Evolutionary conservation across 441 rosid species (phyloP).

Genomic region (Pelargonium citronellum): DNA sequence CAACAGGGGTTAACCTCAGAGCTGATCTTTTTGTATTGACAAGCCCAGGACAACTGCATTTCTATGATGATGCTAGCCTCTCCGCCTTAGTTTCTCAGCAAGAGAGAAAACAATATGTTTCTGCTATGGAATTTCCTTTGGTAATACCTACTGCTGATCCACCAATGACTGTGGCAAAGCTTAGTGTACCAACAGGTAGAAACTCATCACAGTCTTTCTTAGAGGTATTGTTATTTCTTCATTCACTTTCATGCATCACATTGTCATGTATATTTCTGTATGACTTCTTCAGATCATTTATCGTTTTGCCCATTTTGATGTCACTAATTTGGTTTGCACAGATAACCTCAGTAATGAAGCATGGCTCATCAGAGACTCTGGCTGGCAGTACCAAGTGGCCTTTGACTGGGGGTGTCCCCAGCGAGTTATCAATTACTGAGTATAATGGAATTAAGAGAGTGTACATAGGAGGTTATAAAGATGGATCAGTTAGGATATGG

Average conservation of each 20-base stretch:
- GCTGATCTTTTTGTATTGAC: constrained; percentile 42
- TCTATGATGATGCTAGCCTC: constrained; percentile 45
- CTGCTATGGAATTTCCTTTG: constrained; percentile 44
- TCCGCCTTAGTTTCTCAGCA: constrained; percentile 38
- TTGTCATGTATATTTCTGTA: neutral
- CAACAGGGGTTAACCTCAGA: constrained; percentile 31
- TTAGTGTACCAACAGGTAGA: constrained; percentile 30
- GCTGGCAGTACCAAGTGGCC: constrained; percentile 42
- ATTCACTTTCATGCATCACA: constrained; percentile 11
- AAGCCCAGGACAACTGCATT: constrained; percentile 50
- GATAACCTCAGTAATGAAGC: constrained; percentile 31
- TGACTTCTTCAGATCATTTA: constrained; percentile 9
- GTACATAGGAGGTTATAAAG: constrained; percentile 59
- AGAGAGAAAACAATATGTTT: constrained; percentile 33
- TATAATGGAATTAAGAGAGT: constrained; percentile 35
- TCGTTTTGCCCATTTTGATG: constrained; percentile 11
- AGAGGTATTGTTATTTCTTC: constrained; percentile 37
- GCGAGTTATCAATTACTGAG: constrained; percentile 31
- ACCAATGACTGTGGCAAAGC: constrained; percentile 39
- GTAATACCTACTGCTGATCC: constrained; percentile 50
- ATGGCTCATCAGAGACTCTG: constrained; percentile 21
- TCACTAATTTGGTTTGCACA: constrained; percentile 19
- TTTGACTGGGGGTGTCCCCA: constrained; percentile 63
- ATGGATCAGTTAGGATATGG: constrained; percentile 63
- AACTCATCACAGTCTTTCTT: constrained; percentile 39